Base-by-base conservation (phyloP, 1,284 basidiomycete genomes). In the Flammula alnicola region DNA sequence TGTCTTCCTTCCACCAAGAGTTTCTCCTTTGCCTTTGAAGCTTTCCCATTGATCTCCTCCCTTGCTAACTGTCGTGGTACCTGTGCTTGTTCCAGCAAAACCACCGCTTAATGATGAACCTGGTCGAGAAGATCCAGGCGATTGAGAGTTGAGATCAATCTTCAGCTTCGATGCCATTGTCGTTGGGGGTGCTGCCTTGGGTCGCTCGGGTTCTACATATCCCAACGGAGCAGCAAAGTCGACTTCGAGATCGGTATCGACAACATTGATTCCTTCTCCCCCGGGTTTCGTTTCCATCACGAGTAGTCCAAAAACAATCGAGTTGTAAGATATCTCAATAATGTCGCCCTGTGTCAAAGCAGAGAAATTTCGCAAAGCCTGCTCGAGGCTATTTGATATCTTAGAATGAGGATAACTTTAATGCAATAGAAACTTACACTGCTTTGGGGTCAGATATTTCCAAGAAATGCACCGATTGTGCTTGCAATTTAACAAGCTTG, bases 131-230 rank as follows among this genome's bases (percentile, higher is more conserved):
- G 88, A 91, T 10, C 88, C 88, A 3, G 84, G 88, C 11, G 90
- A 91, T 8, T 88, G 86, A 1, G 85, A 87, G 56, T 86, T 85
- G 19, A 95, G 73, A 64, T 99, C 94, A 54, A 99, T 98, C 67
- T 95, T 95, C 48, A 98, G 82, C 72, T 98, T 98, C 44, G 91
- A 91, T 0, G 96, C 95, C 96, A 99, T 98, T 1, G 95, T 98
- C 7, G 91, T 71, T 7, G 88, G 86, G 1, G 95, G 87, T 1
- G 85, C 82, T 2, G 90, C 81, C 46, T 91, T 91, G 5, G 89
- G 88, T 32, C 89, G 83, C 57, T 93, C 86, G 0, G 96, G 97
- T 68, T 99, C 97, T 17, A 96, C 91, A 59, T 88, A 90, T 27
- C 86, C 87, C 14, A 88, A 79, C 9, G 87, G 86, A 1, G 88